Conservation (phyloP, 805 yeast species). For the Metschnikowia orientalis region DNA sequence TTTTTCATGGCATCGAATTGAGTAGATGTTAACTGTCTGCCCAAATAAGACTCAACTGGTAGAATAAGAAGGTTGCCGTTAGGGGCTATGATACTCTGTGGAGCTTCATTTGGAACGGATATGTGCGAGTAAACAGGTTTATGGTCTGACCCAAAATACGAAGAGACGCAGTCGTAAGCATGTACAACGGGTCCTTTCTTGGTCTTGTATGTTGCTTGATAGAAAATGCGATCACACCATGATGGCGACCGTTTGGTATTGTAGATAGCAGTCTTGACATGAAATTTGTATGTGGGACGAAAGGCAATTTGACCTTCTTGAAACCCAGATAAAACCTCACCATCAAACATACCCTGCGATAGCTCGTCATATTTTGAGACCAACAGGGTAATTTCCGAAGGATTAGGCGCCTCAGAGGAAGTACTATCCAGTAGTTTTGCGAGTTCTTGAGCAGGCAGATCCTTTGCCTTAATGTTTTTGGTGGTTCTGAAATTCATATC, state of each 20-base stretch:
- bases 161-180: slow-evolving; percentile 47
- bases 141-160: slow-evolving; percentile 66
- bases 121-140: slow-evolving; percentile 64
- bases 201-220: slow-evolving; percentile 38
- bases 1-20: slow-evolving; percentile 13
- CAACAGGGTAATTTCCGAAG: slow-evolving; percentile 17
- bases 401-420: slow-evolving; percentile 9
- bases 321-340: slow-evolving; percentile 56
- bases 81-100: slow-evolving; percentile 21
- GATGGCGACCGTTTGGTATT: slow-evolving; percentile 65
- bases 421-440: slow-evolving; percentile 24
- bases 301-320: slow-evolving; percentile 62
- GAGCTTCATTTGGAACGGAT: slow-evolving; percentile 41
- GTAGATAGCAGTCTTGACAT: slow-evolving; percentile 47
- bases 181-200: slow-evolving; percentile 24
- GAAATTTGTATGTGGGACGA: slow-evolving; percentile 77
- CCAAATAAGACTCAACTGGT: slow-evolving; percentile 10
- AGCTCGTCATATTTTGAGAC: slow-evolving; percentile 49
- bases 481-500: slow-evolving; percentile 77
- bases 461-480: slow-evolving; percentile 15
- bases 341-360: slow-evolving; percentile 33
- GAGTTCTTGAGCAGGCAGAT: slow-evolving; percentile 18
- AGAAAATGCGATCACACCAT: slow-evolving; percentile 87
- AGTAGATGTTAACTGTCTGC: slow-evolving; percentile 5
- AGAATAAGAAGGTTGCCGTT: slow-evolving; percentile 16